phyloP scores from a whole-genome alignment of 2,329 filamentous ascomycete species.

The Colletotrichum lindemuthianum region DNA sequence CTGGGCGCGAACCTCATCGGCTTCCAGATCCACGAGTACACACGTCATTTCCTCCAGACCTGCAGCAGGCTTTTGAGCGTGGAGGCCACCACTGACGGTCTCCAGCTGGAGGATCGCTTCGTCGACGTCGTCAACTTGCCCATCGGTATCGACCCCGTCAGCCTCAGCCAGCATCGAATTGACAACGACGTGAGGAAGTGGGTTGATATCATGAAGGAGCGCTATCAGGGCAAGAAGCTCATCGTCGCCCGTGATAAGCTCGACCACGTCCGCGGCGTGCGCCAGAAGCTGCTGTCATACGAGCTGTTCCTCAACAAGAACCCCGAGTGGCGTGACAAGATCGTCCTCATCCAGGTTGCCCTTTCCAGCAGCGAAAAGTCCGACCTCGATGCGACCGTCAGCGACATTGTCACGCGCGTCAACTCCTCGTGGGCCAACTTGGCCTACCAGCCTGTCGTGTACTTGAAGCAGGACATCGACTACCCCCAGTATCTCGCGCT shows the following conservation, averaged over 20 bases:
- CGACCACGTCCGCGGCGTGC: constrained; percentile 89
- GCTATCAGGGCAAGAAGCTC: constrained; percentile 87
- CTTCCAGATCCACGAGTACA: constrained; percentile 94
- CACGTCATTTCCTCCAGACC: constrained; percentile 93
- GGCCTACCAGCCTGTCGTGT: constrained; percentile 91
- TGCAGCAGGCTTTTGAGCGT: constrained; percentile 92
- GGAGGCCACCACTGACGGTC: constrained; percentile 86
- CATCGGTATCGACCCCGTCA: constrained; percentile 90
- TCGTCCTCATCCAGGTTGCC: constrained; percentile 93
- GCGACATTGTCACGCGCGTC: constrained; percentile 93
- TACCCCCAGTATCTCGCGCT: constrained; percentile 94
- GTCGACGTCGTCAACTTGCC: constrained; percentile 87
- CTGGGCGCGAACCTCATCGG: constrained; percentile 91
- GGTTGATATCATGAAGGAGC: constrained; percentile 82
- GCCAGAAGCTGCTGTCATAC: constrained; percentile 91
- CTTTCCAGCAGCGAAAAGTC: constrained; percentile 89
- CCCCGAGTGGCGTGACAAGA: constrained; percentile 87
- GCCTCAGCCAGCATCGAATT: constrained; percentile 75
- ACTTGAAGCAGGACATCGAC: constrained; percentile 93
- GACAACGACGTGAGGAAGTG: constrained; percentile 80
- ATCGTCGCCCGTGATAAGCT: constrained; percentile 96
- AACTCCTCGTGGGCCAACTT: constrained; percentile 92
- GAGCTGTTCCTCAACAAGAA: constrained; percentile 95
- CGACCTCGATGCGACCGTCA: constrained; percentile 87
- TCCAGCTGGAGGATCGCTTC: constrained; percentile 92